Base-by-base conservation (phyloP, 768 basidiomycete genomes). In the Lyophyllum atratum region DNA sequence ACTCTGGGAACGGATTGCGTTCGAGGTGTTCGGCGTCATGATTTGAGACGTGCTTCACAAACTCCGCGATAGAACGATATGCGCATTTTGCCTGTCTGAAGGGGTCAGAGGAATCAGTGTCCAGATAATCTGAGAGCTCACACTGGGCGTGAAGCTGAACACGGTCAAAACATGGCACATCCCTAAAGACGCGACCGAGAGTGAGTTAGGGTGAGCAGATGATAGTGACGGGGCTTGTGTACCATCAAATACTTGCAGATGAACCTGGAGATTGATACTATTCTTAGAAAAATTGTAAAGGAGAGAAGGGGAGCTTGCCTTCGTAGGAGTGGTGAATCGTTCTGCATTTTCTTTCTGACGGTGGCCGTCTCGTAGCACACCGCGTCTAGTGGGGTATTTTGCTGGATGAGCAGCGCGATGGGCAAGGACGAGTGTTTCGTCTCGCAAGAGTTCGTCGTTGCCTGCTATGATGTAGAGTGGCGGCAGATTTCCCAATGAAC, bases 341-440 rank as follows among this genome's bases (percentile, higher is more conserved):
- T 78, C 70, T 0, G 68, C 74, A 55, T 85, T 85, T 53, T 80
- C 80, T 58, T 72, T 71, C 68, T 85, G 84, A n/a, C 84, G 68
- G 19, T 60, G 59, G 5, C 72, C 74, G 12, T 77, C 74, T 17
- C 72, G 67, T 14, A 85, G 70, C 1, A 86, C 74, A 21, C 85
- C 83, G 14, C 78, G 69, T 24, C 86, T 76, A 1, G 83, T 72
- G 1, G 89, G 89, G 64, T 85, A 91, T 28, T 80, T 67, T 0
- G 79, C 73, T 0, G 91, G 92, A 65, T 87, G 74, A 1, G 92
- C 90, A 4, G 91, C 90, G 61, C 89, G 87, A 68, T 93, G 92
- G 0, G 92, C 90, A 58, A 86, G 61, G 64, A 87, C 90, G 7
- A 92, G 76, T 26, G 90, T 85, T 70, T 93, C 91, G 67, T 94